These are phyloP conservation scores for Neurospora sp. DNA, from an alignment of 495 filamentous ascomycete species.

Conservation along the genomic window DNA sequence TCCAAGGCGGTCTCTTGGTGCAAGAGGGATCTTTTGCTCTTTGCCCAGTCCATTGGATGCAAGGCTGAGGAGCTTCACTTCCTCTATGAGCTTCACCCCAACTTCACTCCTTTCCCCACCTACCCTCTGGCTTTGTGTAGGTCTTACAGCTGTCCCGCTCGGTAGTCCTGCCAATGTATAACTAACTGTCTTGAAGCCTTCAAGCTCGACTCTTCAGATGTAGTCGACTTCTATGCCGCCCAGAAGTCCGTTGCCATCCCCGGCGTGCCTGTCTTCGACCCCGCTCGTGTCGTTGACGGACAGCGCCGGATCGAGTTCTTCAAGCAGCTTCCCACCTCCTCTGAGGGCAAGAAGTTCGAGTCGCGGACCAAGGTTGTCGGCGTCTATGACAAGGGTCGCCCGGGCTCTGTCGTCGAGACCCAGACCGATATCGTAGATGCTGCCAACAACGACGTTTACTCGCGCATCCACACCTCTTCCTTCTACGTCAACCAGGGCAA, in stretches of 20 bases:
- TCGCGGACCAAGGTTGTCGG: conserved; percentile 70
- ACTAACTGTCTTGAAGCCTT: conserved; percentile 46
- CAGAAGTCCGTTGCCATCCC: conserved; percentile 53
- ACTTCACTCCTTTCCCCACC: conserved; percentile 77
- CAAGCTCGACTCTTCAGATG: conserved; percentile 67
- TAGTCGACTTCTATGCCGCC: conserved; percentile 75
- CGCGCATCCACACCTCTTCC: conserved; percentile 52
- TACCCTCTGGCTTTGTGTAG: conserved; percentile 74
- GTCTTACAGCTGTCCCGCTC: conserved; percentile 9
- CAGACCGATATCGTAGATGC: conserved; percentile 68
- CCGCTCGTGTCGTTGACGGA: conserved; percentile 67
- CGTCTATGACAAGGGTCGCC: conserved; percentile 86
- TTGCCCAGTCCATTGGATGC: conserved; percentile 78
- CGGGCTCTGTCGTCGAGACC: conserved; percentile 71
- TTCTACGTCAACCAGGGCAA: conserved; percentile 79
- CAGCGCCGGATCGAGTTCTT: conserved; percentile 71
- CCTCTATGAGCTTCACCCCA: conserved; percentile 76
- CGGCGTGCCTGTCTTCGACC: conserved; percentile 68
- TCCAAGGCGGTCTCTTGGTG: conserved; percentile 64
- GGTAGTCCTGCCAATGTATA: background rate
- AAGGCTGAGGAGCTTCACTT: conserved; percentile 84
- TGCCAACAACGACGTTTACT: conserved; percentile 59
- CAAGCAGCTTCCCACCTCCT: conserved; percentile 66
- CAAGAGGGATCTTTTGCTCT: conserved; percentile 77
- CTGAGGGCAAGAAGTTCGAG: conserved; percentile 64